Evolutionary conservation across 106 monocot species (phyloP).

Genomic region (Acorus gramineus): DNA sequence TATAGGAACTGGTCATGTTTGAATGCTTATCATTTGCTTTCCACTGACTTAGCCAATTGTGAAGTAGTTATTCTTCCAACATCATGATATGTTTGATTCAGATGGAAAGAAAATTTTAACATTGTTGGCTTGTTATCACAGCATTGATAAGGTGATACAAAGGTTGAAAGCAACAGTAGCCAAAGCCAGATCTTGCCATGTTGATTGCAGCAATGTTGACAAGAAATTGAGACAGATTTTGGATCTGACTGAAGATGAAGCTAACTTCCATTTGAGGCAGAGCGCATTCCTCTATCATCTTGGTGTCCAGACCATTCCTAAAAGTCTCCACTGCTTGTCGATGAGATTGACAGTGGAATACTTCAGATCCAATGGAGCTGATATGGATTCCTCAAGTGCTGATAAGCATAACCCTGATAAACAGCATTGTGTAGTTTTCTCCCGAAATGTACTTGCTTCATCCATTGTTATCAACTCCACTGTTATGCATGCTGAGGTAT

Average conservation of each 20-base stretch:
- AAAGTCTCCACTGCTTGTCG: slow-evolving; percentile 76
- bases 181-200: slow-evolving; percentile 35
- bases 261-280: slow-evolving; percentile 74
- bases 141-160: slow-evolving; percentile 44
- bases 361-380: slow-evolving; percentile 37
- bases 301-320: slow-evolving; percentile 79
- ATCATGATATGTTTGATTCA: too few relatives aligned
- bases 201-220: slow-evolving; percentile 75
- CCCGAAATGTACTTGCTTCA: slow-evolving; percentile 61
- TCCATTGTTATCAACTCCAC: slow-evolving; percentile 85
- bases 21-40: too few relatives aligned
- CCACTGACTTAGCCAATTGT: too few relatives aligned
- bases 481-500: slow-evolving; percentile 67
- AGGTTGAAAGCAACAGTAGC: slow-evolving; percentile 68
- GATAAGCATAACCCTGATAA: slow-evolving; percentile 23
- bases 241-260: slow-evolving; percentile 77
- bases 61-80: too few relatives aligned
- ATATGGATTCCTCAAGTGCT: slow-evolving; percentile 11
- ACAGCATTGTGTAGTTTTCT: slow-evolving; percentile 67
- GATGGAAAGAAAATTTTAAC: too few relatives aligned
- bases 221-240: slow-evolving; percentile 85
- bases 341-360: slow-evolving; percentile 92
- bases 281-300: slow-evolving; percentile 87
- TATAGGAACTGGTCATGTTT: too few relatives aligned
- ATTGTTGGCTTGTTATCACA: slow-evolving; percentile 4